Conservation (phyloP, 352 stramenopile species). For the Globisporangium recalcitrans region DNA sequence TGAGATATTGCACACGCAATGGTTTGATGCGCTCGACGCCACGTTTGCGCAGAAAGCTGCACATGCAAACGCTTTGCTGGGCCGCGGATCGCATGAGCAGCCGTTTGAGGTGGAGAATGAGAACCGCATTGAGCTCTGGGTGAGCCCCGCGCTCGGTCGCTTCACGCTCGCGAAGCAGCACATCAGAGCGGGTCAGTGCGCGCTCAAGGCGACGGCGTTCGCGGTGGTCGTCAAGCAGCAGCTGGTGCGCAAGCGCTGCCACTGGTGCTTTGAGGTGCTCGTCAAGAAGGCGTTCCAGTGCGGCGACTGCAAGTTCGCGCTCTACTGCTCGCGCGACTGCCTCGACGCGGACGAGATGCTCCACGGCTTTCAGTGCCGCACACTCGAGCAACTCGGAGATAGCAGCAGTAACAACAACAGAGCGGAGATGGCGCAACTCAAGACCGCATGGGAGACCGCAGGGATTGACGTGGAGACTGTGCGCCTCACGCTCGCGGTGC, state of each 20-base stretch:
- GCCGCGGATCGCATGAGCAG: slow-evolving; percentile 17
- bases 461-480: slow-evolving; percentile 38
- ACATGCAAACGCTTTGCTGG: slow-evolving; percentile 11
- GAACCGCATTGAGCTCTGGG: slow-evolving; percentile 19
- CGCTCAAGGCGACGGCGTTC: slow-evolving; percentile 42
- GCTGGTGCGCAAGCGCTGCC: slow-evolving; percentile 27
- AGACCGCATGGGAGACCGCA: neutral
- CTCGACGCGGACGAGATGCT: slow-evolving; percentile 34
- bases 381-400: slow-evolving; percentile 21
- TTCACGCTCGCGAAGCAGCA: slow-evolving; percentile 26
- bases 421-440: neutral
- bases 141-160: slow-evolving; percentile 22
- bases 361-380: slow-evolving; percentile 46
- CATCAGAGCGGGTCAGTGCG: slow-evolving; percentile 27
- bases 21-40: slow-evolving; percentile 16
- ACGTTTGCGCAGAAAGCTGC: slow-evolving; percentile 6
- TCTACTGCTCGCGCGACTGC: slow-evolving; percentile 51
- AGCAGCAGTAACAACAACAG: neutral
- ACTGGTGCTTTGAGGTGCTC: slow-evolving; percentile 55
- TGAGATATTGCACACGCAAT: slow-evolving; percentile 15
- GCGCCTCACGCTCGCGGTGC: slow-evolving; percentile 41
- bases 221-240: slow-evolving; percentile 40
- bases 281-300: slow-evolving; percentile 46
- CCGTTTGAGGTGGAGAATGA: slow-evolving; percentile 20
- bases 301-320: slow-evolving; percentile 38